Conservation (phyloP, 2,329 filamentous ascomycete genomes). For the Fusarium palustre region DNA sequence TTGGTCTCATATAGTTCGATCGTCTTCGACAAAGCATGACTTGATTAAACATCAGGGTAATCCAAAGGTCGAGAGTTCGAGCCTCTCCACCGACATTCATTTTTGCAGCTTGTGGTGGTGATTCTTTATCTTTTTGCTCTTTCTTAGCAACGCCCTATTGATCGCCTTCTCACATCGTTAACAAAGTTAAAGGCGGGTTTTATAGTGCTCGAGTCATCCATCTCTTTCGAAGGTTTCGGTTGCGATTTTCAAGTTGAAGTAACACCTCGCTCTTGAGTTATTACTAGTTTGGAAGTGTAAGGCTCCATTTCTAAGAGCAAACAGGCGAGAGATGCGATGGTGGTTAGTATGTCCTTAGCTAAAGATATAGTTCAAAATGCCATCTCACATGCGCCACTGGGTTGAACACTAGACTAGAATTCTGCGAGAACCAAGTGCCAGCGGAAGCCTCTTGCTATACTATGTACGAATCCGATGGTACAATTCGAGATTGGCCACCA, state of each 20-base stretch:
- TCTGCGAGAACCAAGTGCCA: neutral
- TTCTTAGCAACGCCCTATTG: neutral
- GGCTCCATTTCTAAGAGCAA: neutral
- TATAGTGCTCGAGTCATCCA: neutral
- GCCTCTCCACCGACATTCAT: constrained; percentile 44
- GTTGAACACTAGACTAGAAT: too few relatives aligned
- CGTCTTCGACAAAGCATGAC: too few relatives aligned
- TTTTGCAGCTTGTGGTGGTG: neutral
- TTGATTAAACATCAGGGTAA: constrained; percentile 40
- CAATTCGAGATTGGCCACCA: neutral
- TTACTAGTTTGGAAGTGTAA: neutral
- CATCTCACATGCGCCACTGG: neutral
- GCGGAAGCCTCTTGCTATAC: neutral
- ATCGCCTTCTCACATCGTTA: neutral
- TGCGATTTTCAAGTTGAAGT: too few relatives aligned
- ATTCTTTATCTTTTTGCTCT: constrained; percentile 6
- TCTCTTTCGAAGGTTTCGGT: too few relatives aligned
- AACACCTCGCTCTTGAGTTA: too few relatives aligned
- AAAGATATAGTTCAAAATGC: neutral
- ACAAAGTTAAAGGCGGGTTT: neutral
- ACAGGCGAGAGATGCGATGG: neutral
- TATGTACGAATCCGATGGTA: neutral
- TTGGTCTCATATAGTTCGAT: too few relatives aligned
- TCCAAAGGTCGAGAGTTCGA: constrained; percentile 50
- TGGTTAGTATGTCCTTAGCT: neutral